phyloP scores from a whole-genome alignment of 2,329 filamentous ascomycete species.

The Westerdykella aurantiaca region DNA sequence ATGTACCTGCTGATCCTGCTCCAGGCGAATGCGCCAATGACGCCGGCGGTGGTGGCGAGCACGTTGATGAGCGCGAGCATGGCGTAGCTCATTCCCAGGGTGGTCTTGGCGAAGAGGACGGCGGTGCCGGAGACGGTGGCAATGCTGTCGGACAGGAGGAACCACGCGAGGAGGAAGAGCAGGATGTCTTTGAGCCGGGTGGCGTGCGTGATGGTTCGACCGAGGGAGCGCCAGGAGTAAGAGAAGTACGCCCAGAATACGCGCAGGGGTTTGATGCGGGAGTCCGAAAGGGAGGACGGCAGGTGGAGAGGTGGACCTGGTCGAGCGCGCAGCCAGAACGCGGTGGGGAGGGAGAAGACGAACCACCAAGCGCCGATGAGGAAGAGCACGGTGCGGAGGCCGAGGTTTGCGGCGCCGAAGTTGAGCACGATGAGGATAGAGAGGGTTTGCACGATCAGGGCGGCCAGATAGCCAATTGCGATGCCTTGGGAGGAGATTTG shows the following conservation, averaged over 20 bases:
- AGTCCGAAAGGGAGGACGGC: conserved; percentile 16
- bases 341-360: conserved; percentile 80
- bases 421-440: conserved; percentile 66
- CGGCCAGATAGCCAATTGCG: conserved; percentile 86
- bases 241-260: conserved; percentile 66
- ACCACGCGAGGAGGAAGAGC: conserved; percentile 83
- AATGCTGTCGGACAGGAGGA: conserved; percentile 87
- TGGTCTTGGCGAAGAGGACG: conserved; percentile 91
- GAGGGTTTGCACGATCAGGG: conserved; percentile 74
- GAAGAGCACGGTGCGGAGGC: conserved; percentile 80
- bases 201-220: conserved; percentile 71
- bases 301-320: conserved; percentile 68
- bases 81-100: conserved; percentile 81
- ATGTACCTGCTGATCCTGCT: conserved; percentile 67
- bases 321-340: conserved; percentile 78
- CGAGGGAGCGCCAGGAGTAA: conserved; percentile 83
- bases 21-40: conserved; percentile 88
- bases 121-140: conserved; percentile 93
- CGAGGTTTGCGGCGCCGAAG: conserved; percentile 68
- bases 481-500: conserved; percentile 89
- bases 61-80: conserved; percentile 90
- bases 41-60: conserved; percentile 76
- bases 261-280: conserved; percentile 13
- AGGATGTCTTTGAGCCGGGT: conserved; percentile 66
- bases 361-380: conserved; percentile 91